Percentiles rank a stretch among this genome's conserved stretches.
Evolutionary conservation across 305 asterid species (phyloP).

Genomic region (Salvia sclarea): DNA sequence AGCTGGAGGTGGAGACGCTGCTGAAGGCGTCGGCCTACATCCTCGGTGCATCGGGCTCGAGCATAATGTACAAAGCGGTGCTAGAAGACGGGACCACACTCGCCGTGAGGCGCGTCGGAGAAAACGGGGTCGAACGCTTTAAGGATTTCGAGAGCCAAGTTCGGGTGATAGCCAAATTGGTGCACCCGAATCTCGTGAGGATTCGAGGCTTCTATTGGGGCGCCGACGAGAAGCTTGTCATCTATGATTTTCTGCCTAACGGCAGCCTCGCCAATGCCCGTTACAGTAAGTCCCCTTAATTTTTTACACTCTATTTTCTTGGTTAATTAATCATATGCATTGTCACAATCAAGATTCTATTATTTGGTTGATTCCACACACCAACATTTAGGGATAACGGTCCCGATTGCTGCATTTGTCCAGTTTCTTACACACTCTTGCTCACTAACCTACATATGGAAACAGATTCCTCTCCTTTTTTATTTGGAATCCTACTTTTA

Average conservation of each 20-base stretch:
- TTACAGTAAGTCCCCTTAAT: conserved; percentile 59
- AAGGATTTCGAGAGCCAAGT: conserved; percentile 80
- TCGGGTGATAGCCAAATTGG: conserved; percentile 64
- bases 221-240: conserved; percentile 76
- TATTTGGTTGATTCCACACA: background rate
- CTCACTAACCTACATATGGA: conserved; percentile 13
- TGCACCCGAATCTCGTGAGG: conserved; percentile 75
- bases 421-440: background rate
- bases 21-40: conserved; percentile 87
- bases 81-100: conserved; percentile 70
- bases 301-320: background rate
- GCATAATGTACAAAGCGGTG: conserved; percentile 90
- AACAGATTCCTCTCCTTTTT: conserved; percentile 17
- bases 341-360: conserved; percentile 32
- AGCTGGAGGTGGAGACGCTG: conserved; percentile 74
- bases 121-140: conserved; percentile 72
- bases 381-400: conserved; percentile 5
- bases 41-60: conserved; percentile 81
- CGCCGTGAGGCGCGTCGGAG: conserved; percentile 85
- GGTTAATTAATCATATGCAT: background rate
- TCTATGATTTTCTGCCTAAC: conserved; percentile 84
- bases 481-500: background rate
- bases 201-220: conserved; percentile 95
- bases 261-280: conserved; percentile 85
- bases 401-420: conserved; percentile 10